These are phyloP conservation scores for Peronospora tabacina DNA, from an alignment of 352 stramenopile species.

Conservation along the genomic window DNA sequence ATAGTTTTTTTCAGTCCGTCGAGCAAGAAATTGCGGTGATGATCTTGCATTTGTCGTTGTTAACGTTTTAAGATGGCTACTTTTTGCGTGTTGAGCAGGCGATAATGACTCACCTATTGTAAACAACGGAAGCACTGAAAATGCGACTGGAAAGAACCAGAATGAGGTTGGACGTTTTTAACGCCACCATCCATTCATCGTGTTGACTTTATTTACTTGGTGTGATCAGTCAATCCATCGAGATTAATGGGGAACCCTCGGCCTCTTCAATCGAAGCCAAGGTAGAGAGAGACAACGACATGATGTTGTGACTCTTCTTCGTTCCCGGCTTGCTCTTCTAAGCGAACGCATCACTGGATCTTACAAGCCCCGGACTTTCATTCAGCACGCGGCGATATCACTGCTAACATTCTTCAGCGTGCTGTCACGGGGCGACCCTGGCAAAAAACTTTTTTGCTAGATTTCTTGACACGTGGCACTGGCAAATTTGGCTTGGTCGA, in stretches of 20 bases:
- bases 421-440: constrained; percentile 24
- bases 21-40: constrained; percentile 35
- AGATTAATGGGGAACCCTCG: constrained; percentile 2
- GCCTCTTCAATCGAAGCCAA: constrained; percentile 32
- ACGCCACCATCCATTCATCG: constrained; percentile 17
- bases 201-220: constrained; percentile 27
- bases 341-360: constrained; percentile 20
- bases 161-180: constrained; percentile 18
- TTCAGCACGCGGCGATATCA: constrained; percentile 12
- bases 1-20: constrained; percentile 78
- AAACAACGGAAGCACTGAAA: background rate
- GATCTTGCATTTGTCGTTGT: constrained; percentile 17
- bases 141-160: constrained; percentile 8
- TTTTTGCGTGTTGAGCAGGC: background rate
- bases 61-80: background rate
- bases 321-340: background rate
- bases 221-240: constrained; percentile 4
- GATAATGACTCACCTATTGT: background rate
- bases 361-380: constrained; percentile 27
- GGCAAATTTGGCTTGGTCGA: constrained; percentile 10
- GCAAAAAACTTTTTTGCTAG: constrained; percentile 34
- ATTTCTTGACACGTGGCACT: constrained; percentile 30
- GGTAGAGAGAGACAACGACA: constrained; percentile 7
- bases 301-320: constrained; percentile 2
- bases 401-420: constrained; percentile 9